Evolutionary conservation across 129 eudicot species (phyloP).

Genomic region (Scalesia atractyloides): DNA sequence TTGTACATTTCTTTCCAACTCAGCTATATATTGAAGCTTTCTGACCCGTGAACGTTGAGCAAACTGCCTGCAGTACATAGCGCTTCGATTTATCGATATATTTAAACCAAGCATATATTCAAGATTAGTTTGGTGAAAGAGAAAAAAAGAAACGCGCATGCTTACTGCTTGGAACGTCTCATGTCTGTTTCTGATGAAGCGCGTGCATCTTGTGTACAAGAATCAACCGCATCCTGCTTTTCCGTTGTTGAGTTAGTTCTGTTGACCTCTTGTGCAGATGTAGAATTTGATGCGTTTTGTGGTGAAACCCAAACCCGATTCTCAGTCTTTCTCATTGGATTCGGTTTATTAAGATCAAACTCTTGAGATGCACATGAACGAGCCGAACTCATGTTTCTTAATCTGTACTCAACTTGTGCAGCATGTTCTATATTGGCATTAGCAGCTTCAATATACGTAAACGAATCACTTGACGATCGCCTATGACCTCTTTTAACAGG

Average conservation of each 20-base stretch:
- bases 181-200: constrained; percentile 60
- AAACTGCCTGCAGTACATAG: not conserved
- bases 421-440: constrained; percentile 50
- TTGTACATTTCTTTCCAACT: not conserved
- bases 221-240: constrained; percentile 53
- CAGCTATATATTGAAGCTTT: not conserved
- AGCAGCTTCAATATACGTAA: constrained; percentile 67
- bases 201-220: constrained; percentile 48
- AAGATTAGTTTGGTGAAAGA: not conserved
- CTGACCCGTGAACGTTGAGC: not conserved
- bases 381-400: constrained; percentile 43
- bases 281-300: constrained; percentile 26
- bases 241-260: constrained; percentile 48
- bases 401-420: constrained; percentile 57
- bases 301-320: constrained; percentile 57
- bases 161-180: constrained; percentile 87
- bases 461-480: constrained; percentile 96
- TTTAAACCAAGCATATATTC: not conserved
- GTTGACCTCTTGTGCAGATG: constrained; percentile 49
- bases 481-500: constrained; percentile 91
- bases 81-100: not conserved
- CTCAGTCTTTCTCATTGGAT: constrained; percentile 44
- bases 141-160: constrained; percentile 19
- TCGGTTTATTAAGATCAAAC: constrained; percentile 48
- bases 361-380: constrained; percentile 80